phyloP scores from a whole-genome alignment of 2,329 filamentous ascomycete species.

The Tolypocladium tropicale region DNA sequence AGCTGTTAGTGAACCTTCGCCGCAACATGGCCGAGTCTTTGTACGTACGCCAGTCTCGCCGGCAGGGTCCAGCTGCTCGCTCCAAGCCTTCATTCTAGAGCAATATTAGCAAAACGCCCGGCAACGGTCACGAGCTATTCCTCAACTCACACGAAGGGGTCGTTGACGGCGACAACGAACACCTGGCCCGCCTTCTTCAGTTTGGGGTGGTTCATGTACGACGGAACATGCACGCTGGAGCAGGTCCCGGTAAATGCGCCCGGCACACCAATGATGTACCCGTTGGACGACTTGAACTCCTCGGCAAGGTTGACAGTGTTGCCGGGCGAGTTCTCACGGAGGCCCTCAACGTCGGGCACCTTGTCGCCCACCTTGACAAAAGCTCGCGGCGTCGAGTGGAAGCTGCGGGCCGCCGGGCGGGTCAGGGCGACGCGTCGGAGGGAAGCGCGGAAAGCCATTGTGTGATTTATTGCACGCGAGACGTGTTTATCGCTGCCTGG shows the following conservation, averaged over 20 bases:
- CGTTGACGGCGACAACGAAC: slow-evolving; percentile 88
- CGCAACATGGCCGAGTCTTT: background rate
- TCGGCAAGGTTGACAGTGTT: slow-evolving; percentile 83
- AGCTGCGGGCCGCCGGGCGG: slow-evolving; percentile 29
- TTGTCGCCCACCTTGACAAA: slow-evolving; percentile 69
- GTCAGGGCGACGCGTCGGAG: slow-evolving; percentile 21
- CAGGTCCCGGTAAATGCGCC: slow-evolving; percentile 59
- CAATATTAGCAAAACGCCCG: background rate
- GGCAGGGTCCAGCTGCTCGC: slow-evolving; percentile 62
- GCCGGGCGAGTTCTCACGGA: slow-evolving; percentile 78
- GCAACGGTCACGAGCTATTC: background rate
- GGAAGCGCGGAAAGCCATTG: slow-evolving; percentile 27
- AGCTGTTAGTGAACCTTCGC: background rate
- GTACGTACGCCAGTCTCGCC: slow-evolving; percentile 63
- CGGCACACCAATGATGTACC: slow-evolving; percentile 76
- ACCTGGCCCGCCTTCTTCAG: slow-evolving; percentile 73
- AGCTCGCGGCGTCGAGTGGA: slow-evolving; percentile 53
- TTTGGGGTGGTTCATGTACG: slow-evolving; percentile 71
- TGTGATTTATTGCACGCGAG: background rate
- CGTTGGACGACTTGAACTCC: slow-evolving; percentile 61
- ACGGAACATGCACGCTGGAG: slow-evolving; percentile 64
- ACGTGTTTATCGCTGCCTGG: background rate
- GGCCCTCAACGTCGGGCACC: slow-evolving; percentile 65
- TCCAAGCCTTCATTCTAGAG: slow-evolving; percentile 81
- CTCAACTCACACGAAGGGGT: slow-evolving; percentile 77